Conservation (phyloP, 2,329 filamentous ascomycete species). For the Hymenoscyphus albidus region DNA sequence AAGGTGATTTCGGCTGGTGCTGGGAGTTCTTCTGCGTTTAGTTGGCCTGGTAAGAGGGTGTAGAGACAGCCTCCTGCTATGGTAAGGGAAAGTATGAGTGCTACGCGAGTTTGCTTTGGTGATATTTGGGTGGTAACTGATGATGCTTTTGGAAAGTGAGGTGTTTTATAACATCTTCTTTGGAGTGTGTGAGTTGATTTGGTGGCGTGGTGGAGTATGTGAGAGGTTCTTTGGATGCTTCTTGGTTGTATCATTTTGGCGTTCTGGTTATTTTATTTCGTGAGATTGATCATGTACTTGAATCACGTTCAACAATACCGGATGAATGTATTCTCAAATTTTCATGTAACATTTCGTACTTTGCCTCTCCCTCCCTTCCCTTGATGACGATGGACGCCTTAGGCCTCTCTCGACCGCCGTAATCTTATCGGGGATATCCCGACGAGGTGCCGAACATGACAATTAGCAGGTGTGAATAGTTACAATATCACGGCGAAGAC, state of each 20-base stretch:
- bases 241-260: constrained; percentile 27
- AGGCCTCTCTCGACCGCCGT: not conserved
- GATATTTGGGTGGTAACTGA: constrained; percentile 17
- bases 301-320: not conserved
- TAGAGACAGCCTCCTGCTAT: constrained; percentile 28
- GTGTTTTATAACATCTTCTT: constrained; percentile 23
- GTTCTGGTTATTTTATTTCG: not conserved
- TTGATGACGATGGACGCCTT: constrained; percentile 19
- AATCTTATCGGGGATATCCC: not conserved
- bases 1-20: constrained; percentile 56
- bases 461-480: not conserved
- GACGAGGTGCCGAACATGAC: not conserved
- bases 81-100: constrained; percentile 23
- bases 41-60: constrained; percentile 24
- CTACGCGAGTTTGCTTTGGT: constrained; percentile 14
- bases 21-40: constrained; percentile 32
- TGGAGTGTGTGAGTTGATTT: constrained; percentile 17
- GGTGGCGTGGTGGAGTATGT: constrained; percentile 19
- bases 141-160: constrained; percentile 15
- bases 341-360: not conserved
- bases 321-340: not conserved
- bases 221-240: constrained; percentile 12
- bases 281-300: not conserved
- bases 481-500: not conserved
- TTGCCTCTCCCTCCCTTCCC: constrained; percentile 18